Base-by-base conservation (phyloP, 2,329 filamentous ascomycete species). In the Colletotrichum horii region DNA sequence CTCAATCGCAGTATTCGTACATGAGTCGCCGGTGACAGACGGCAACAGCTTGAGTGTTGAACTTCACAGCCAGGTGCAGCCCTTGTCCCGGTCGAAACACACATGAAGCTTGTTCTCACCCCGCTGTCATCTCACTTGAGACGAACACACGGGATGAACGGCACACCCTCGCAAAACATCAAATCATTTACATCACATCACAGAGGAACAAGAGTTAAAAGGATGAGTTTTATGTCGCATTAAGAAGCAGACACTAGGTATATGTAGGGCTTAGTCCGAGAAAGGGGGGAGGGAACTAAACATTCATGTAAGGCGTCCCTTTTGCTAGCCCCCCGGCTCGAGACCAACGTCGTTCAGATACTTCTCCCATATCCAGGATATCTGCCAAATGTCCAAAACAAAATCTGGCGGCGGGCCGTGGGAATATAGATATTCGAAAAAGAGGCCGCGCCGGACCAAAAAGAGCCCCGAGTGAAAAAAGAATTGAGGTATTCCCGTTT, bases 201-300 rank as follows among this genome's bases (percentile, higher is more conserved):
- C 6, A n/a, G 15, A 56, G 48, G 15, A 9, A n/a, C 28, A 2
- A 28, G 8, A 19, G 11, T 64, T 38, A 24, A 12, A 68, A 75
- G 70, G 70, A 64, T 68, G 70, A 68, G 70, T 60, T 72, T 72
- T 48, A 64, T 68, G 73, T 75, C 73, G 73, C 73, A 75, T 73
- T 75, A 38, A 68, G 62, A 22, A 75, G 70, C 73, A 75, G 73
- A 75, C 73, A 73, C 64, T 73, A 73, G 73, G 64, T 73, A 72
- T 73, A 75, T 65, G 64, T 73, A 56, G 68, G 69, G 38, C 38
- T 52, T 15, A 56, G 68, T 24, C 65, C 61, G 24, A 34, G 61
- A 14, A n/a, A n/a, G 8, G 65, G n/a, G 48, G 60, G 30, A 34
- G 71, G 38, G 58, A 12, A 52, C 22, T 36, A 64, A 30, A 19